Base-by-base conservation (phyloP, 305 asterid genomes). In the Solanum hybrid region DNA sequence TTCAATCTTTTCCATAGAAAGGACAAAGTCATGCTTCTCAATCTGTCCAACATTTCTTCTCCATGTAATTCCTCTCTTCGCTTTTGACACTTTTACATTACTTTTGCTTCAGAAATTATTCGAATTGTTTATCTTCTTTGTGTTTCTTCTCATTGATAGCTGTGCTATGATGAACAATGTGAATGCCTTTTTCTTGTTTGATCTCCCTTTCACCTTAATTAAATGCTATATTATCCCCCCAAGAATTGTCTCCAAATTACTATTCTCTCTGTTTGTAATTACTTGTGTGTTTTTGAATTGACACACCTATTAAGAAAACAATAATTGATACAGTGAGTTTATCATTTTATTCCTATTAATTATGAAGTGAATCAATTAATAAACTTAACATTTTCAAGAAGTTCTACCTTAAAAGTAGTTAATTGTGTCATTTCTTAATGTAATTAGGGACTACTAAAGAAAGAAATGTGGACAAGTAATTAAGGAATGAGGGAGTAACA, bases 1-100 rank as follows among this genome's bases (percentile, higher is more conserved):
- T 93, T 89, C 41, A 89, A 86, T 57, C 86, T 90, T 89, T 32
- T 73, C 38, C 76, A 33, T 32, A 65, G 78, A 29, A 41, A 37
- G 12, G 10, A 81, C 65, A 85, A 39, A 83, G 89, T 90, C 93
- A 95, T 94, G 97, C 84, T 92, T 88, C 76, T 92, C 10, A 92
- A 91, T 61, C 72, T 61, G 72, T 20, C 72, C 72, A 61, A 61
- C 72, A 61, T 20, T 20, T 61, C 26, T 61, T 7, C 12, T 20
- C 12, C 72, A 33, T 79, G 98, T 94, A 93, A 92, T 93, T 93
- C 86, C 51, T 65, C 86, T 86, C 68, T 12, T 70, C 37, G 27
- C 70, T 79, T 34, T 79, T 38, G 31, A 22, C 6, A 13, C 70
- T 26, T 83, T 26, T 83, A 8, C 26, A 83, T 29, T 36, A 41